phyloP scores from a whole-genome alignment of 441 rosid species.

The Pelargonium fulgidum region DNA sequence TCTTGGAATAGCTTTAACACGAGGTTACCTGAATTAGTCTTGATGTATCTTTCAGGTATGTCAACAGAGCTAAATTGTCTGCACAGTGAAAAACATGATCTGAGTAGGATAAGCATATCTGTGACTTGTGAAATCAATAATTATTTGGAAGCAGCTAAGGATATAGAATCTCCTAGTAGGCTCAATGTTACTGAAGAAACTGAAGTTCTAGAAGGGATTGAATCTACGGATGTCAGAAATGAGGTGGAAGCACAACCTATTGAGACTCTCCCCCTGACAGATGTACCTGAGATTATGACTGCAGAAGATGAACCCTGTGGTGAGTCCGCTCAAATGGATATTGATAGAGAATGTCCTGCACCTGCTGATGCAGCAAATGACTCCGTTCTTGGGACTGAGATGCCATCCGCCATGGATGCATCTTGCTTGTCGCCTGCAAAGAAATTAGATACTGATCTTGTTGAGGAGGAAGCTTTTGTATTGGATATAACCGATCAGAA shows the following conservation, averaged over 20 bases:
- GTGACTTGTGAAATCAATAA: conserved; percentile 34
- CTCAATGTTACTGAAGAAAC: conserved; percentile 29
- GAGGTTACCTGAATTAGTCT: conserved; percentile 8
- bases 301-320: conserved; percentile 38
- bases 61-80: conserved; percentile 47
- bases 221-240: conserved; percentile 28
- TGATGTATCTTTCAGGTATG: conserved; percentile 54
- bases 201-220: conserved; percentile 34
- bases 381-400: conserved; percentile 24
- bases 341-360: conserved; percentile 30
- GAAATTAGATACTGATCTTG: conserved; percentile 27
- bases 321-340: conserved; percentile 40
- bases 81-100: conserved; percentile 59
- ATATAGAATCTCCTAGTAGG: conserved; percentile 34
- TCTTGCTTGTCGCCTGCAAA: conserved; percentile 26
- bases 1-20: not conserved
- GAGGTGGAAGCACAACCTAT: conserved; percentile 35
- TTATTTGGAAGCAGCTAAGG: conserved; percentile 37
- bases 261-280: conserved; percentile 30
- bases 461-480: conserved; percentile 26
- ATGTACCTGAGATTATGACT: conserved; percentile 20
- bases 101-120: conserved; percentile 45
- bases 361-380: conserved; percentile 37
- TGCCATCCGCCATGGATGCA: conserved; percentile 23
- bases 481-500: conserved; percentile 31